A percentile compares a stretch with the other conserved stretches of the same genome.
Conservation (phyloP, 495 filamentous ascomycete species). For the Cairneyella variabilis region DNA sequence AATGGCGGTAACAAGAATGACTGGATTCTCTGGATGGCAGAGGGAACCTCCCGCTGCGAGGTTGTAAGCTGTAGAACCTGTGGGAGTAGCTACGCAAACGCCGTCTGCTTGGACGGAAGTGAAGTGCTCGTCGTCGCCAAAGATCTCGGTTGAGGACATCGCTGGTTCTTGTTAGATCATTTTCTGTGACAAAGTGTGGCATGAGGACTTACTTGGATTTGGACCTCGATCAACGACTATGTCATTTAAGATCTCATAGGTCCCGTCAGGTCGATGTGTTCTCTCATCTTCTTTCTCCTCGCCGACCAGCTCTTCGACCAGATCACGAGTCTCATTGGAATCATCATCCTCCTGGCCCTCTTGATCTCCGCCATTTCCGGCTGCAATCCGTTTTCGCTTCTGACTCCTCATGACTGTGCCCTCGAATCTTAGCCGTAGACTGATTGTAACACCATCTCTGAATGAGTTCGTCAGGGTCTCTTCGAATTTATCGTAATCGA, state of each 20-base stretch:
- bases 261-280: constrained; percentile 76
- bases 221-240: constrained; percentile 87
- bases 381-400: constrained; percentile 29
- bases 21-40: constrained; percentile 94
- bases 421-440: constrained; percentile 83
- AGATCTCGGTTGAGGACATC: constrained; percentile 84
- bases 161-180: constrained; percentile 41
- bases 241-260: constrained; percentile 90
- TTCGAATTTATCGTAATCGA: constrained; percentile 75
- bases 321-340: constrained; percentile 48
- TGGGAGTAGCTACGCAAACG: constrained; percentile 86
- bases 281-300: constrained; percentile 74
- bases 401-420: constrained; percentile 90
- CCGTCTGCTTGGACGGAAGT: constrained; percentile 85
- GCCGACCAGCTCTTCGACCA: constrained; percentile 88
- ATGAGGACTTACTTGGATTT: constrained; percentile 50
- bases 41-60: constrained; percentile 93
- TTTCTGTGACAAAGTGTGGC: not conserved
- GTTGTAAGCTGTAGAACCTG: constrained; percentile 94
- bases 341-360: constrained; percentile 28
- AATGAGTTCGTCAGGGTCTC: constrained; percentile 70
- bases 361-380: constrained; percentile 4
- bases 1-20: constrained; percentile 92
- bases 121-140: constrained; percentile 94
- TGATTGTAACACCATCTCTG: constrained; percentile 82